Evolutionary conservation across 192 early-diverging fungal genomes (phyloP).

Genomic region (Coemansia asiatica): DNA sequence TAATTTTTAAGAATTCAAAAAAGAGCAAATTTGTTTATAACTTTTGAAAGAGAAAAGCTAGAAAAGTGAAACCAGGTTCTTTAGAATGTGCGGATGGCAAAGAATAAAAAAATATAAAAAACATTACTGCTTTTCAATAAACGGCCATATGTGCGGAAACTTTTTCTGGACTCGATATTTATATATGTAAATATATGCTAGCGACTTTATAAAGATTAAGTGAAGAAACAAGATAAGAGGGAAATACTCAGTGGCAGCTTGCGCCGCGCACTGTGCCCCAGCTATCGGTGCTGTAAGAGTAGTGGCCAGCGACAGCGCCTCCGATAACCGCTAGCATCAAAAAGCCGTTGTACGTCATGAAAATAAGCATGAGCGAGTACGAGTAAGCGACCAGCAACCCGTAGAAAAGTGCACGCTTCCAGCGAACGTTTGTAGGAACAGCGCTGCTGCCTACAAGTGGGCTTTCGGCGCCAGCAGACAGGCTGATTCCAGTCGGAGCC

Average conservation of each 20-base stretch:
- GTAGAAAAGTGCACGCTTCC: slow-evolving; percentile 65
- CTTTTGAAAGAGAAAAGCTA: too few relatives aligned
- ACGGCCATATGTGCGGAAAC: too few relatives aligned
- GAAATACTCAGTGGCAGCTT: slow-evolving; percentile 34
- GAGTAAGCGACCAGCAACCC: slow-evolving; percentile 66
- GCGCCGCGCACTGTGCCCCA: slow-evolving; percentile 49
- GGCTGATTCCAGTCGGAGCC: slow-evolving; percentile 11
- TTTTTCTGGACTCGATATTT: too few relatives aligned
- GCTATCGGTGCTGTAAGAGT: slow-evolving; percentile 51
- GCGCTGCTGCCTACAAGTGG: slow-evolving; percentile 21
- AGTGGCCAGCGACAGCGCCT: slow-evolving; percentile 70
- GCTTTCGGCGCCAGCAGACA: slow-evolving; percentile 14
- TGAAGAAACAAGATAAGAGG: background rate
- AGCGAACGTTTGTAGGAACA: slow-evolving; percentile 51
- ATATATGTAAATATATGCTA: too few relatives aligned
- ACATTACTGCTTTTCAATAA: too few relatives aligned
- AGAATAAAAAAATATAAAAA: too few relatives aligned
- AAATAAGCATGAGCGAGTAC: slow-evolving; percentile 76
- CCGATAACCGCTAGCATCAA: slow-evolving; percentile 66
- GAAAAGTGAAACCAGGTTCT: too few relatives aligned
- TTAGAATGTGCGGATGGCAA: too few relatives aligned
- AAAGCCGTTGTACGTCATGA: slow-evolving; percentile 84
- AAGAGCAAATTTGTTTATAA: too few relatives aligned
- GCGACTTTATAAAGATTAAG: background rate
- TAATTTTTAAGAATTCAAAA: too few relatives aligned